A percentile compares a stretch with the other conserved stretches of the same genome.
Conservation (phyloP, 2,329 filamentous ascomycete species). For the Bipolaris gigantea region DNA sequence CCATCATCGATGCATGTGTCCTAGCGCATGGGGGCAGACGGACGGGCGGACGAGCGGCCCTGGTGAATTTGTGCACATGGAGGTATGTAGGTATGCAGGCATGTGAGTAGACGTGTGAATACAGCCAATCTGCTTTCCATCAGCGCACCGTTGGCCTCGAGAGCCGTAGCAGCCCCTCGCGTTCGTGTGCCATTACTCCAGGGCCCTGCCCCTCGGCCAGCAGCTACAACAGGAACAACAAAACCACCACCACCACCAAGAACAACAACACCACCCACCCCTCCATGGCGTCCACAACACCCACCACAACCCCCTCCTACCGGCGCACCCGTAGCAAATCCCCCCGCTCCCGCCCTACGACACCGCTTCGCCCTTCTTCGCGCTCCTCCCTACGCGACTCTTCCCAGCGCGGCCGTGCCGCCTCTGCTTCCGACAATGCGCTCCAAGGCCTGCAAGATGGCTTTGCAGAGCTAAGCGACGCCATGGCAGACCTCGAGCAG, state of each 20-base stretch:
- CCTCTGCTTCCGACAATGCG: constrained; percentile 63
- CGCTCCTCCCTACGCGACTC: constrained; percentile 77
- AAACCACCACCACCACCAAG: background rate
- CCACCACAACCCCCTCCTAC: constrained; percentile 27
- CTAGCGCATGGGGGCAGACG: constrained; percentile 8
- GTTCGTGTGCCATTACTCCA: background rate
- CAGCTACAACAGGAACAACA: no score
- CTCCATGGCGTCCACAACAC: constrained; percentile 30
- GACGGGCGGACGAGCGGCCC: background rate
- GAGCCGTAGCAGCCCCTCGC: background rate
- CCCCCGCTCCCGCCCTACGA: constrained; percentile 74
- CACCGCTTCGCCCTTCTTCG: constrained; percentile 86
- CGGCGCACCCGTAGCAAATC: constrained; percentile 61
- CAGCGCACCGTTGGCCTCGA: background rate
- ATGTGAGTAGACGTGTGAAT: background rate
- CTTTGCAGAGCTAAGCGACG: constrained; percentile 90
- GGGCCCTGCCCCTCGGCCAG: background rate
- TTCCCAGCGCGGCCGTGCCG: constrained; percentile 40
- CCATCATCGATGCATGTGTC: constrained; percentile 11
- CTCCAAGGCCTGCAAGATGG: constrained; percentile 83
- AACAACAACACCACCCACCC: background rate
- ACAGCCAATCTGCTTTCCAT: background rate
- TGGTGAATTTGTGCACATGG: no score
- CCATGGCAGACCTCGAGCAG: constrained; percentile 91
- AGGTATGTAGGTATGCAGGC: no score